These are phyloP conservation scores for Rubus parviflorus DNA, from an alignment of 306 rosid species.

Conservation along the genomic window DNA sequence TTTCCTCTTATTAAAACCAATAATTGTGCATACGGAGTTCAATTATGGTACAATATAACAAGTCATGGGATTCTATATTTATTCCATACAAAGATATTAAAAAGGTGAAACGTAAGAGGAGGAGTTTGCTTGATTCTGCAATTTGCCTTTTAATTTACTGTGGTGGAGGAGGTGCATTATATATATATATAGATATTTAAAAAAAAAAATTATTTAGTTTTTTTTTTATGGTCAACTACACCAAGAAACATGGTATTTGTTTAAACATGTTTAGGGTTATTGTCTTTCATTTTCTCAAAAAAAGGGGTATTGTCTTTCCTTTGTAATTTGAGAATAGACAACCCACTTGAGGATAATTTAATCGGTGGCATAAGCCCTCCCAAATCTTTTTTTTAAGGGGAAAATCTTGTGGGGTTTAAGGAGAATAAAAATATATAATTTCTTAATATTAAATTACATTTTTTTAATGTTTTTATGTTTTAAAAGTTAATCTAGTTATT, in stretches of 20 bases:
- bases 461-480: too few species aligned
- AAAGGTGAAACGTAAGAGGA: background rate
- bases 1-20: background rate
- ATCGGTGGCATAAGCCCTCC: background rate
- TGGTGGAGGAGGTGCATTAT: background rate
- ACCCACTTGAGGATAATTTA: background rate
- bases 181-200: background rate
- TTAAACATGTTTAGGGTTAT: background rate
- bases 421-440: background rate
- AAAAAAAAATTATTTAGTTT: too few species aligned
- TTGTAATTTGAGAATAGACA: background rate
- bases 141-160: background rate
- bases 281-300: too few species aligned
- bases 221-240: background rate
- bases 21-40: background rate
- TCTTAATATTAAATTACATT: too few species aligned
- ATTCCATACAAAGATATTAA: background rate
- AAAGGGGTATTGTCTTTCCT: background rate
- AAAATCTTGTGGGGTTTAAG: conserved; percentile 5
- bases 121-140: background rate
- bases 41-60: conserved; percentile 14
- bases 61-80: conserved; percentile 12
- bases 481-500: too few species aligned
- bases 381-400: background rate
- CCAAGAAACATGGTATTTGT: conserved; percentile 9